These are phyloP conservation scores for Talaromyces pinophilus DNA, from an alignment of 2,329 filamentous ascomycete genomes.

Conservation along the genomic window DNA sequence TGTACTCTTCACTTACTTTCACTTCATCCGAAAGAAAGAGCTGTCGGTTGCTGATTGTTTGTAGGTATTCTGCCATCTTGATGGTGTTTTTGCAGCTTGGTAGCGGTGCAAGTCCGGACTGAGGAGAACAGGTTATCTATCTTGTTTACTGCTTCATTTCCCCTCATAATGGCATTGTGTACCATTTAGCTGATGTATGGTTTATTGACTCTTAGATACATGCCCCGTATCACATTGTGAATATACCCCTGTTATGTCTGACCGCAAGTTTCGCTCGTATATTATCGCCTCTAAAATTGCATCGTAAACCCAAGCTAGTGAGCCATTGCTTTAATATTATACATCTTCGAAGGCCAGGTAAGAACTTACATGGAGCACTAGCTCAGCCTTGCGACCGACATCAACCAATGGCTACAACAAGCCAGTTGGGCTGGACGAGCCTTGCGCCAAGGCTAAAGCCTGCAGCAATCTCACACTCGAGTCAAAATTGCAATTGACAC, in stretches of 20 bases:
- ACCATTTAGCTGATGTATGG: no score
- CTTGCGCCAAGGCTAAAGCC: background rate
- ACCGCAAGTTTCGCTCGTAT: no score
- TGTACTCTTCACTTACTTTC: background rate
- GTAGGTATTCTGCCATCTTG: constrained; percentile 12
- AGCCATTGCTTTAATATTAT: background rate
- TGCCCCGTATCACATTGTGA: no score
- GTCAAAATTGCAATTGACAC: background rate
- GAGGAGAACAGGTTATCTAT: no score
- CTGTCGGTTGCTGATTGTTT: background rate
- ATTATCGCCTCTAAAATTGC: no score
- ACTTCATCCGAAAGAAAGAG: background rate
- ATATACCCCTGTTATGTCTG: no score
- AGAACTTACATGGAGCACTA: background rate
- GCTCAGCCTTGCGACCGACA: background rate
- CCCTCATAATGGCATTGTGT: no score
- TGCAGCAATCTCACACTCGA: background rate
- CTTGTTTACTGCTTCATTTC: no score
- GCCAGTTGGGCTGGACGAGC: background rate
- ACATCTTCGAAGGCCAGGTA: background rate
- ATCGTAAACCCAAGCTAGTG: background rate
- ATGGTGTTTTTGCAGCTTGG: constrained; percentile 19
- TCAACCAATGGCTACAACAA: background rate
- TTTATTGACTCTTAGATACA: no score
- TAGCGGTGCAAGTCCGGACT: no score